These are phyloP conservation scores for Ceratocystis destructans DNA, from an alignment of 2,329 filamentous ascomycete species.

Conservation along the genomic window DNA sequence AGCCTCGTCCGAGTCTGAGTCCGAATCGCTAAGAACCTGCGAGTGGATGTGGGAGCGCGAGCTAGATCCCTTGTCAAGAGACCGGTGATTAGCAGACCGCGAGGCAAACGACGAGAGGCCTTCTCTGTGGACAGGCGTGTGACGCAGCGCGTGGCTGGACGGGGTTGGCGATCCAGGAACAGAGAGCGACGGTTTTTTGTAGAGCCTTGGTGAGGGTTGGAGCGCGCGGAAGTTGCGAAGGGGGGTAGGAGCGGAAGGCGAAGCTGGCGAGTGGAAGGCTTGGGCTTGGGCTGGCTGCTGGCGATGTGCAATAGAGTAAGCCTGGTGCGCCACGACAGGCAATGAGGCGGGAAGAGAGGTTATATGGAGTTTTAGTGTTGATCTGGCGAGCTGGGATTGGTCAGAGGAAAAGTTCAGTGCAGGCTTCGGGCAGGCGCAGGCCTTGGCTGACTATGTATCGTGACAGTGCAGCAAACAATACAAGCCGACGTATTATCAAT, in stretches of 20 bases:
- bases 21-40: constrained; percentile 36
- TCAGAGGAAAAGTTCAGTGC: neutral
- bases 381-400: neutral
- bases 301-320: constrained; percentile 13
- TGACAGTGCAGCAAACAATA: too few relatives aligned
- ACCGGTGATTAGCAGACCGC: constrained; percentile 22
- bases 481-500: neutral
- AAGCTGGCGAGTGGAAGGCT: neutral
- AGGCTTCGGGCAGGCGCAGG: neutral
- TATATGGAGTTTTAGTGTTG: neutral
- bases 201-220: constrained; percentile 38
- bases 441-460: neutral
- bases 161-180: constrained; percentile 33
- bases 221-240: constrained; percentile 25
- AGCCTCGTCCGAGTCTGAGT: constrained; percentile 24
- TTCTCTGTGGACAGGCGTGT: constrained; percentile 20
- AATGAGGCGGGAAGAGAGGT: constrained; percentile 2
- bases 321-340: constrained; percentile 19
- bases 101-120: constrained; percentile 19
- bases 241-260: neutral
- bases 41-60: constrained; percentile 30
- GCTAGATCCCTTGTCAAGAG: constrained; percentile 24
- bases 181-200: constrained; percentile 30
- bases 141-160: constrained; percentile 24
- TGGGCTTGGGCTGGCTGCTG: constrained; percentile 18